Conservation (phyloP, 306 rosid species). For the Prunus armeniaca region DNA sequence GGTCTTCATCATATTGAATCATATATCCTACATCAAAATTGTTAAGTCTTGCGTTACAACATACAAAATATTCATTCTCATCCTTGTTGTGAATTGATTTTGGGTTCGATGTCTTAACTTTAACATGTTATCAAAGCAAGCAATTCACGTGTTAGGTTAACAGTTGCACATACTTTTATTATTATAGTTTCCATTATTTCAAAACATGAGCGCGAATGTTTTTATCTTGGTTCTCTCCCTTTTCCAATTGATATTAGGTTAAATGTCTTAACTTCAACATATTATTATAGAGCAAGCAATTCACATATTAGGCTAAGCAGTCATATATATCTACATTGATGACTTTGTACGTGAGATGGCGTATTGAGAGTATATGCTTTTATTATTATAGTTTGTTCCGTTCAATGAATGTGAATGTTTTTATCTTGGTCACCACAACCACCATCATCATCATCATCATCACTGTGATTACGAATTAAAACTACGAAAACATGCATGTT, state of each 20-base stretch:
- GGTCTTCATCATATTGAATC: background rate
- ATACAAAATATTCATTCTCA: background rate
- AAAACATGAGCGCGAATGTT: background rate
- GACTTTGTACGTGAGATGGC: background rate
- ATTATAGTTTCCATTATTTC: background rate
- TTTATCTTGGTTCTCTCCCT: background rate
- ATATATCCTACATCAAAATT: too few species aligned
- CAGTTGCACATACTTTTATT: background rate
- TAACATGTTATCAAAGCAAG: background rate
- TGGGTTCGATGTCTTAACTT: background rate
- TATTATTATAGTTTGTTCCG: background rate
- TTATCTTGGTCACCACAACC: background rate
- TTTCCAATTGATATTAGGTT: too few species aligned
- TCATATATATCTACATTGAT: background rate
- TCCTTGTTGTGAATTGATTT: too few species aligned
- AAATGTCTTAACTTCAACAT: too few species aligned
- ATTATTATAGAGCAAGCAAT: background rate
- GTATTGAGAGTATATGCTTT: background rate
- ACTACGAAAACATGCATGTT: background rate
- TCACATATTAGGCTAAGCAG: background rate
- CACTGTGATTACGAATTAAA: background rate
- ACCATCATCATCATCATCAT: background rate
- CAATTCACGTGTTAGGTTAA: background rate
- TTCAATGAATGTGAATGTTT: background rate
- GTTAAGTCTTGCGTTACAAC: background rate